A percentile compares a stretch with the other conserved stretches of the same genome.
Conservation (phyloP, 768 basidiomycete genomes). For the Phanerodontia chrysosporium region DNA sequence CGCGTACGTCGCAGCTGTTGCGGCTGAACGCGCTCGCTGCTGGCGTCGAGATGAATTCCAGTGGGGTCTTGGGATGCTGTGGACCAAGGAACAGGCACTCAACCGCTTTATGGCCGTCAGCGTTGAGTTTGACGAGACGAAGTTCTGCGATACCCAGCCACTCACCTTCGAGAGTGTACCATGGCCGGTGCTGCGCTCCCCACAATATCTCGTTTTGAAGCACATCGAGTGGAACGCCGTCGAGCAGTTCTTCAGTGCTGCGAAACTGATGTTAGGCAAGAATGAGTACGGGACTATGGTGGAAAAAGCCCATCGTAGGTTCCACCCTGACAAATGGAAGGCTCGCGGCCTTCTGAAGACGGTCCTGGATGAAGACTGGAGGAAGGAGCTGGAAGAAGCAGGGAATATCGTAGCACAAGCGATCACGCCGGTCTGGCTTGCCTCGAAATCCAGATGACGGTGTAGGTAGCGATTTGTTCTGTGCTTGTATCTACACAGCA, state of each 20-base stretch:
- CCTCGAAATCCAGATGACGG: neutral
- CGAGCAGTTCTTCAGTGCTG: neutral
- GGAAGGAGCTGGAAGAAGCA: neutral
- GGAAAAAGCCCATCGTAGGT: neutral
- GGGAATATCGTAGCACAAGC: constrained; percentile 2
- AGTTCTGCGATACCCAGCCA: neutral
- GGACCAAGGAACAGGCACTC: constrained; percentile 51
- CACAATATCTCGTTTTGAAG: neutral
- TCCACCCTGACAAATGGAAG: constrained; percentile 7
- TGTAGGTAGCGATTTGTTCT: neutral
- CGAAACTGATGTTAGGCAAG: neutral
- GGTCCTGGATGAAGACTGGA: neutral
- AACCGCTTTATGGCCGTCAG: constrained; percentile 57
- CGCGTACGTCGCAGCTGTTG: neutral
- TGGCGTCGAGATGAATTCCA: neutral
- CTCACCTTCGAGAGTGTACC: constrained; percentile 1
- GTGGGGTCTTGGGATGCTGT: neutral
- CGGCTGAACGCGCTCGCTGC: neutral
- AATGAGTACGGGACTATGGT: neutral
- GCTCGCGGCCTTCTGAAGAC: neutral
- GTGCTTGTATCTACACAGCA: too few relatives aligned
- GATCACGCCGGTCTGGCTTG: neutral
- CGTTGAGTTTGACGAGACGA: constrained; percentile 51
- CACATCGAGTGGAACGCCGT: neutral
- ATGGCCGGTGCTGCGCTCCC: neutral